A percentile compares a stretch with the other conserved stretches of the same genome.
Conservation (phyloP, 495 filamentous ascomycete genomes). For the Oidiodendron maius region DNA sequence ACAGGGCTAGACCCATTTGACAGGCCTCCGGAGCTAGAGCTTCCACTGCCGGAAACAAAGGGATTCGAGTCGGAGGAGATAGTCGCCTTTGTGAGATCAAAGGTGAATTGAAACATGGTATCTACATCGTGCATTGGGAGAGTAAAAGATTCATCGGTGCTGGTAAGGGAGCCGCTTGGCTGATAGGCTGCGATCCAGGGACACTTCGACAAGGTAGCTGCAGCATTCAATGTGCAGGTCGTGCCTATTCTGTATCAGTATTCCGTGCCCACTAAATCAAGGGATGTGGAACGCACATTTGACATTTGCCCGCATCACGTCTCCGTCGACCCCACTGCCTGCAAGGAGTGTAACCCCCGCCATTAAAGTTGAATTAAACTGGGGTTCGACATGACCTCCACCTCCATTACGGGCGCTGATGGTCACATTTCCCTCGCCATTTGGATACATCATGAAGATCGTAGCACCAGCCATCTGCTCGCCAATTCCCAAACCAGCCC, state of each 20-base stretch:
- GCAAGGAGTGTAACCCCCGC: slow-evolving; percentile 48
- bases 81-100: slow-evolving; percentile 38
- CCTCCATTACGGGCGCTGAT: slow-evolving; percentile 54
- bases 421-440: slow-evolving; percentile 56
- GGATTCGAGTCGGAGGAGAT: slow-evolving; percentile 47
- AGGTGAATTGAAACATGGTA: slow-evolving; percentile 44
- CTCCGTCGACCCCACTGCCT: slow-evolving; percentile 51
- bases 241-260: slow-evolving; percentile 32
- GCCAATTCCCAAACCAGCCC: slow-evolving; percentile 65
- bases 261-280: background rate
- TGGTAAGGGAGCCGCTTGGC: slow-evolving; percentile 47
- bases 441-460: slow-evolving; percentile 64
- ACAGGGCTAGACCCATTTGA: background rate
- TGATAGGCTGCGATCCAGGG: slow-evolving; percentile 61
- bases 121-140: slow-evolving; percentile 56
- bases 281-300: slow-evolving; percentile 32
- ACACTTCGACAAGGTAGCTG: slow-evolving; percentile 35
- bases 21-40: background rate
- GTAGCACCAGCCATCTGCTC: slow-evolving; percentile 53
- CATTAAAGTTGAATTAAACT: slow-evolving; percentile 35
- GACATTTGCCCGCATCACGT: slow-evolving; percentile 59
- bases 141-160: slow-evolving; percentile 35
- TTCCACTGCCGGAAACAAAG: slow-evolving; percentile 7
- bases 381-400: slow-evolving; percentile 45
- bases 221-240: slow-evolving; percentile 43